Evolutionary conservation across 2,329 filamentous ascomycete genomes (phyloP), one percentile per base, ranked within the genome.

Genomic region (Neobulgaria alba): DNA sequence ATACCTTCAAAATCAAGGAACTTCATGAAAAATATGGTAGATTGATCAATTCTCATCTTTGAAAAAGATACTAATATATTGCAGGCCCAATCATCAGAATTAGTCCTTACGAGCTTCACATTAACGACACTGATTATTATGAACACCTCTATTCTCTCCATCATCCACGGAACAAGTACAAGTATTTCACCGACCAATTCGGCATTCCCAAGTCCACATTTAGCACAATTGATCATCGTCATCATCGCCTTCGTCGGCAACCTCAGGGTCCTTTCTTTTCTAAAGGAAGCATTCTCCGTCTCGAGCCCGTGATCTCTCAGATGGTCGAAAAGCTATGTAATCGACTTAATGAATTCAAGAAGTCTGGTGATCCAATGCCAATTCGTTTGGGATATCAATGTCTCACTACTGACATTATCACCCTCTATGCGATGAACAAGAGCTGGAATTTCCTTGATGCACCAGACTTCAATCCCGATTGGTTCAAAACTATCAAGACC

Each of bases 1-100:
- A 66, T 41, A 66, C 58, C 9, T 65, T 61, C 48, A 61, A 66
- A 42, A 65, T 69, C 29, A 54, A 59, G 34, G 59, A 65, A 37
- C 51, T 69, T 52, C 66, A 69, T 48, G 51, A 62, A 31, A 49
- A 56, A 45, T 69, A 68, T 43, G 66, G 66, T 38, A 39, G 19
- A 33, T 16, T n/a, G 21, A 2, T 10, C 17, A 9, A 12, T 5
- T 15, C 36, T 29, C 3, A 14, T 14, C 19, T 4, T 9, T 3
- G 12, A 21, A 29, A 15, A 23, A 7, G 4, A 12, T 16, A 20
- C 10, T 40, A 4, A 21, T 10, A 14, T 14, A n/a, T 2, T 14
- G n/a, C n/a, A 40, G 42, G 48, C 1, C 49, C 50, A 29, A 48
- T 52, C n/a, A 45, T 53, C 21, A 42, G 50, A 2, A 52, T 52